Conservation (phyloP, 2,329 filamentous ascomycete genomes). For the Rhinocladiella similis region DNA sequence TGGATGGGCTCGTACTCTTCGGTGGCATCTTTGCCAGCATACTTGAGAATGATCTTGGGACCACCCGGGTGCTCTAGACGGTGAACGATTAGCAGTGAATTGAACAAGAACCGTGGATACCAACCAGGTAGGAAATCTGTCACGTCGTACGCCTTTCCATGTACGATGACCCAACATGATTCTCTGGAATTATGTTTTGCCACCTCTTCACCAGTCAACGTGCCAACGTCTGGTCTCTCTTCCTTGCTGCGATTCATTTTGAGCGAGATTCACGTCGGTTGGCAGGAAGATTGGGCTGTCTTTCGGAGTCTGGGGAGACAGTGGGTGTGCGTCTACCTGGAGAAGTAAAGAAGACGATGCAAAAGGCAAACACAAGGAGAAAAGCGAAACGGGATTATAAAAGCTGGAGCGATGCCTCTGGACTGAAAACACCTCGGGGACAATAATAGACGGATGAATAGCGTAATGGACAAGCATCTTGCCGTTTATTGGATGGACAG, state of each 20-base stretch:
- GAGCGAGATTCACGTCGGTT: background rate
- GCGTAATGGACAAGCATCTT: slow-evolving; percentile 21
- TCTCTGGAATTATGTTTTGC: slow-evolving; percentile 76
- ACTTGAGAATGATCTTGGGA: slow-evolving; percentile 91
- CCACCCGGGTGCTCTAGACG: slow-evolving; percentile 78
- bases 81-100: slow-evolving; percentile 1
- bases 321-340: slow-evolving; percentile 1
- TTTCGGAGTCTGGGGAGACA: slow-evolving; percentile 6
- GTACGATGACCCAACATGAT: slow-evolving; percentile 89
- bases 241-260: slow-evolving; percentile 27
- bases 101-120: background rate
- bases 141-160: slow-evolving; percentile 86
- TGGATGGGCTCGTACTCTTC: slow-evolving; percentile 89
- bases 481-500: slow-evolving; percentile 13
- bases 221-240: slow-evolving; percentile 30
- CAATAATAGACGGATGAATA: slow-evolving; percentile 5
- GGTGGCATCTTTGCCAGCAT: slow-evolving; percentile 91
- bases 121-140: slow-evolving; percentile 73
- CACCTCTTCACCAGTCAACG: slow-evolving; percentile 57
- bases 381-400: slow-evolving; percentile 25
- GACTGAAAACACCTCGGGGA: slow-evolving; percentile 5
- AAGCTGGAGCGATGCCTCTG: slow-evolving; percentile 15
- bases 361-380: slow-evolving; percentile 23
- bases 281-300: slow-evolving; percentile 15
- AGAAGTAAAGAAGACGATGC: slow-evolving; percentile 21